Base-by-base conservation (phyloP, 2,329 filamentous ascomycete species). In the Amesomyces nigricolor region DNA sequence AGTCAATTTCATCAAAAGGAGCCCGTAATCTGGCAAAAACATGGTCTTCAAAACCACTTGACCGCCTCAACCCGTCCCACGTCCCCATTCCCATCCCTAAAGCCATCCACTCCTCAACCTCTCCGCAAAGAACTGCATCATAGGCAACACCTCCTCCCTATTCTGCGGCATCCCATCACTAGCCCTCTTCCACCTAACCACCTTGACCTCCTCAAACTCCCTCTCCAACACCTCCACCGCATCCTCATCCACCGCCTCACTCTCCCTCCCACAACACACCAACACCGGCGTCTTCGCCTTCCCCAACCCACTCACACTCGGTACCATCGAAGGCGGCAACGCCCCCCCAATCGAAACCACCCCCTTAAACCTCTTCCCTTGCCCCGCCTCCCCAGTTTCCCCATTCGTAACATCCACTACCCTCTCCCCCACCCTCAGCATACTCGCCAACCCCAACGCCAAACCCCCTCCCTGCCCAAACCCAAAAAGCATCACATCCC, bases 121-220 rank as follows among this genome's bases (percentile, higher is more conserved):
- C 49, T 86, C 79, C 0, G 86, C 85, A 64, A 91, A 80, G 64
- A 86, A 96, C 66, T 87, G 82, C 90, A 96, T 96, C 58, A 96
- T 80, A 0, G 91, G 91, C 65, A 91, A 67, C 79, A 95, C 91
- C 76, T 97, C 91, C 10, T 95, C 90, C 51, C 87, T 78, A 67
- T 79, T 86, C 45, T 77, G 75, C n/a, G 91, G 90, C 91, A 96
- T 96, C 1, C 79, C 80, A 69, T 95, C 89, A 5, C 86, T 88
- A 2, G 69, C 71, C 66, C 85, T 82, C 65, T 78, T 80, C 83
- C 88, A 94, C 65, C 81, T 81, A 54, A 83, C 83, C 60, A 85
- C 77, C 68, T 83, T 78, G 19, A 89, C 83, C 64, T 83, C 77
- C 60, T 77, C 73, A 70, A 92, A 94, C 53, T 81, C 78, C 42